Base-by-base conservation (phyloP, 176 grass and related monocot genomes). In the Thalia dealbata region DNA sequence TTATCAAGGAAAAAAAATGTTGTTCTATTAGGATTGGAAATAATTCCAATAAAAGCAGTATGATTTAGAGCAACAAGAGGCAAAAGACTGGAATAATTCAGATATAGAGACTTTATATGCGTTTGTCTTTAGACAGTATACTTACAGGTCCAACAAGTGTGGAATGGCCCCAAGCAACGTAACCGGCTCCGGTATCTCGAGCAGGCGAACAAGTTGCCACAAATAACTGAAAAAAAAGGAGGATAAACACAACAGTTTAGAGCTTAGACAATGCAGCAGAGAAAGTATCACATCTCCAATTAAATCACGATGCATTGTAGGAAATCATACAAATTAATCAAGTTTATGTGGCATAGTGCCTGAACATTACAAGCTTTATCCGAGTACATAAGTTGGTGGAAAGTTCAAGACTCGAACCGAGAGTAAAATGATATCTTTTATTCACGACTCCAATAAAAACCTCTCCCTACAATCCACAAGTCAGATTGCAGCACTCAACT, bases 121-220 rank as follows among this genome's bases (percentile, higher is more conserved):
- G 32, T 38, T 38, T 38, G 4, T 38, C 32, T 38, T 38, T 38
- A 38, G 4, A 38, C 32, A 38, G 32, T 38, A 50, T 42, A 81
- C 90, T 99, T 78, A 93, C 95, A 72, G 95, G 95, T 70, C 90
- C 90, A 70, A 93, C 85, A 75, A 99, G 85, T 61, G 88, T 99
- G 38, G 90, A 93, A 63, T 99, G 95, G n/a, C 95, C 88, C 90
- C 85, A 95, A 50, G 95, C 87, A 87, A 83, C 72, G 81, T 91
- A 99, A 27, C 85, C 73, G 64, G 95, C 77, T 79, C 75, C 76
- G 21, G 79, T 73, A 72, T 95, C 75, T 75, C 95, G 85, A 71
- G 95, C 83, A 72, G 95, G 88, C 16, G 59, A 77, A 75, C 95
- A 99, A 74, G 90, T 95, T 63, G 90, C 95, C 19, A 95, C 85